Evolutionary conservation across 768 basidiomycete genomes (phyloP), one percentile per base, ranked within the genome.

Genomic region (Tricholoma saponaceum): DNA sequence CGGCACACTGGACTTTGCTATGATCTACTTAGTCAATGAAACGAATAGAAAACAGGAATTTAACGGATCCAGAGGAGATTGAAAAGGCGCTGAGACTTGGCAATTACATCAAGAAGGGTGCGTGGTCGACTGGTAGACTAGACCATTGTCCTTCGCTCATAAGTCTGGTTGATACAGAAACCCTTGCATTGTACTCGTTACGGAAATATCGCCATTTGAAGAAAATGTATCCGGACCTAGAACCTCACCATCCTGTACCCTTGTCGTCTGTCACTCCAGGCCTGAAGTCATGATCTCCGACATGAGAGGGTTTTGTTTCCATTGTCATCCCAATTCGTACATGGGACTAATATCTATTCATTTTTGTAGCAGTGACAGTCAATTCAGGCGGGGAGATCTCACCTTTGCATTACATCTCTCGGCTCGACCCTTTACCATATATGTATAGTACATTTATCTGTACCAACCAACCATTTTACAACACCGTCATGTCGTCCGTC

Each of bases 51-150:
- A 89, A 92, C 64, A 80, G 80, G 57, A 63, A 78, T 62, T 72
- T 93, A 61, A 84, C 79, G 16, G 82, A 89, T 62, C 76, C 77
- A 58, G 78, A 82, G 18, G 89, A 92, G 59, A 89, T 92, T 54
- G 88, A 92, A 72, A 83, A 79, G 57, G 90, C 90, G 0, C 72
- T 92, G 57, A 80, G 78, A 58, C 71, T 92, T 28, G 89, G 85
- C 12, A 90, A 92, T 68, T 92, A 91, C 63, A 92, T 94, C 71
- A 90, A 86, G 74, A 89, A 90, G 65, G 92, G 92, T 89, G 64
- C 60, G 81, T 50, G 23, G 23, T 46, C 14, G n/a, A 18, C 26
- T 30, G 10, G 28, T 16, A n/a, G 5, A 28, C 25, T 3, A 8
- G 26, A 14, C 7, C 25, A 9, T 28, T 5, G 16, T 5, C 5